Percentiles rank a stretch among this genome's conserved stretches.
Evolutionary conservation across 2,329 filamentous ascomycete species (phyloP).

Genomic region (Karstenula rhodostoma): DNA sequence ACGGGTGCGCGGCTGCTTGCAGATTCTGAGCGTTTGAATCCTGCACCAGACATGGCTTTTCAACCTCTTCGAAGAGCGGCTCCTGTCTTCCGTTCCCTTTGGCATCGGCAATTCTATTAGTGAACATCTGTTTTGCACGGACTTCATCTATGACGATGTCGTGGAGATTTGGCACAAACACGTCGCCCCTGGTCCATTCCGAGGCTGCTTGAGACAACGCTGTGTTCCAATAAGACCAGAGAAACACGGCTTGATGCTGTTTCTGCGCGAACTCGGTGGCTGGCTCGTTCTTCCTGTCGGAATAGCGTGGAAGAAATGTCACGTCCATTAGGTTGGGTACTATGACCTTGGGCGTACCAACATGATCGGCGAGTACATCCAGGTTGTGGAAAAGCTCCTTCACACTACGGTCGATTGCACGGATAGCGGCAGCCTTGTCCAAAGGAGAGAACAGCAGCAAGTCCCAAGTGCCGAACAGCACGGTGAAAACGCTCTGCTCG

Average conservation of each 20-base stretch:
- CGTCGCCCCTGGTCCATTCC: slow-evolving; percentile 40
- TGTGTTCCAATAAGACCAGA: slow-evolving; percentile 48
- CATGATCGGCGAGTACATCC: slow-evolving; percentile 41
- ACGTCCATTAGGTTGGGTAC: slow-evolving; percentile 45
- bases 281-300: slow-evolving; percentile 32
- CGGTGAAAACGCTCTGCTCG: slow-evolving; percentile 46
- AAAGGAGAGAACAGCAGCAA: slow-evolving; percentile 43
- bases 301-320: slow-evolving; percentile 47
- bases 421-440: slow-evolving; percentile 36
- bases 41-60: slow-evolving; percentile 42
- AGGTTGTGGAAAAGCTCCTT: slow-evolving; percentile 44
- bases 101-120: slow-evolving; percentile 42
- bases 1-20: slow-evolving; percentile 43
- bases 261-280: slow-evolving; percentile 38
- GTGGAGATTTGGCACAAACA: slow-evolving; percentile 46
- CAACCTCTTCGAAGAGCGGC: slow-evolving; percentile 45
- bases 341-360: slow-evolving; percentile 35
- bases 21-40: slow-evolving; percentile 23
- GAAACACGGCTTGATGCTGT: slow-evolving; percentile 44
- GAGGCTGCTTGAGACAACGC: slow-evolving; percentile 38
- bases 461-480: slow-evolving; percentile 50
- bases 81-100: slow-evolving; percentile 40
- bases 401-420: slow-evolving; percentile 44
- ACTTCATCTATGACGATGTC: slow-evolving; percentile 46
- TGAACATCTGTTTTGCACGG: slow-evolving; percentile 43